A percentile compares a stretch with the other conserved stretches of the same genome.
Conservation (phyloP, 192 early-diverging fungal genomes). For the Coemansia sp. region DNA sequence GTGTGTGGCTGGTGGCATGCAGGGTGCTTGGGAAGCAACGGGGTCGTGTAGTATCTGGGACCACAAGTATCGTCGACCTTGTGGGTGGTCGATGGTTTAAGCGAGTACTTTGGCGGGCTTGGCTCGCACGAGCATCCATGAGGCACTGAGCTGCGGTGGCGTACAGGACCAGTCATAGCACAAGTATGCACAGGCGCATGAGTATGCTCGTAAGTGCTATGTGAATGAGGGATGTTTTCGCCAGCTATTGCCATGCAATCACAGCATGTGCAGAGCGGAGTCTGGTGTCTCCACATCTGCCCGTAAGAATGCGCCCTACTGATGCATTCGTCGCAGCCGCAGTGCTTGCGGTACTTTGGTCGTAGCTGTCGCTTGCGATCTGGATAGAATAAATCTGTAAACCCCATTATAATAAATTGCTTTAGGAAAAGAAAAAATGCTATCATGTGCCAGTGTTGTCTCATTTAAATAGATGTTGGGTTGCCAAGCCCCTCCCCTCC, state of each 20-base stretch:
- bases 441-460: too few species aligned
- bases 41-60: constrained; percentile 37
- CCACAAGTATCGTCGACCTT: constrained; percentile 31
- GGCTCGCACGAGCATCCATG: not conserved
- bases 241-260: constrained; percentile 50
- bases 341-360: constrained; percentile 41
- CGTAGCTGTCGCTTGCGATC: constrained; percentile 25
- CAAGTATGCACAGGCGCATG: constrained; percentile 38
- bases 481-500: not conserved
- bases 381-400: constrained; percentile 38
- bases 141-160: not conserved
- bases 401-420: constrained; percentile 22
- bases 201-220: constrained; percentile 36
- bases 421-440: too few species aligned
- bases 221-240: constrained; percentile 29
- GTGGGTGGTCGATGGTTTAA: constrained; percentile 43
- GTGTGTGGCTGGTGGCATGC: not conserved
- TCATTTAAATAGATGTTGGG: too few species aligned
- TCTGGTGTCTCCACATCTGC: constrained; percentile 38
- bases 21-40: constrained; percentile 14
- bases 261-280: constrained; percentile 46
- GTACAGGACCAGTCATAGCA: constrained; percentile 20
- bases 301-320: constrained; percentile 25
- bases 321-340: constrained; percentile 39
- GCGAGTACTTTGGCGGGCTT: constrained; percentile 46